Percentiles rank a stretch among this genome's conserved stretches.
These are phyloP conservation scores for Hirsutella minnesotensis DNA, from an alignment of 2,329 filamentous ascomycete genomes.

Conservation along the genomic window DNA sequence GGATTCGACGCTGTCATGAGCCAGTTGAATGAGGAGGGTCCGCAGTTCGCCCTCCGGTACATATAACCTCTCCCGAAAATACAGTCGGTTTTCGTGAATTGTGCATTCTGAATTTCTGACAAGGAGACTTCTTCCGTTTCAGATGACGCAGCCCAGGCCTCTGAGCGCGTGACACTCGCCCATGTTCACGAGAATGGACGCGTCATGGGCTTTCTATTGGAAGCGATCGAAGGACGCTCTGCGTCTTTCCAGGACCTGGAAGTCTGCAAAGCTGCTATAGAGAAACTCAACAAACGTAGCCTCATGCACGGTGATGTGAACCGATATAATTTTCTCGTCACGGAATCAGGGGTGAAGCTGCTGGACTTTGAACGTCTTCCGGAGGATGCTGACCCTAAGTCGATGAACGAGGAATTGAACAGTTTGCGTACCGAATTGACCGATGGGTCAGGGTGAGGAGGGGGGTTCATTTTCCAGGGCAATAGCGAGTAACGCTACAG, in stretches of 20 bases:
- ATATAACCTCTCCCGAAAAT: too few species aligned
- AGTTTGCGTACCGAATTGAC: constrained; percentile 15
- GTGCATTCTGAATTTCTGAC: too few species aligned
- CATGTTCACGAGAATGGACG: constrained; percentile 22
- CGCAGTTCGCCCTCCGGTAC: too few species aligned
- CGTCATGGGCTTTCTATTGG: constrained; percentile 22
- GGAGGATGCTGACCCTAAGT: constrained; percentile 11
- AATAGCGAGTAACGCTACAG: not conserved
- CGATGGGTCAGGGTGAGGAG: constrained; percentile 17
- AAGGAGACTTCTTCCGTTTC: too few species aligned
- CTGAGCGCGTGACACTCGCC: too few species aligned
- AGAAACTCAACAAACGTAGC: constrained; percentile 14
- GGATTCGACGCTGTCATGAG: too few species aligned
- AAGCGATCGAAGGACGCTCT: constrained; percentile 18
- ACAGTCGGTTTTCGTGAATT: too few species aligned
- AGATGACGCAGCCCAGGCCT: too few species aligned
- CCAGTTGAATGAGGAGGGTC: too few species aligned
- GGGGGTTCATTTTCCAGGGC: not conserved
- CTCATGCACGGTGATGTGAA: constrained; percentile 25
- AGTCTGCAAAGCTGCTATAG: constrained; percentile 15
- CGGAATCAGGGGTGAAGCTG: constrained; percentile 13
- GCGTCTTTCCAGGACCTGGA: constrained; percentile 16
- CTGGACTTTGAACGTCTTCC: constrained; percentile 19
- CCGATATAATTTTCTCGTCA: constrained; percentile 24
- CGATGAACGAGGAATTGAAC: constrained; percentile 16